Evolutionary conservation across 257 asterid species (phyloP).

Genomic region (Linaria vulgaris): DNA sequence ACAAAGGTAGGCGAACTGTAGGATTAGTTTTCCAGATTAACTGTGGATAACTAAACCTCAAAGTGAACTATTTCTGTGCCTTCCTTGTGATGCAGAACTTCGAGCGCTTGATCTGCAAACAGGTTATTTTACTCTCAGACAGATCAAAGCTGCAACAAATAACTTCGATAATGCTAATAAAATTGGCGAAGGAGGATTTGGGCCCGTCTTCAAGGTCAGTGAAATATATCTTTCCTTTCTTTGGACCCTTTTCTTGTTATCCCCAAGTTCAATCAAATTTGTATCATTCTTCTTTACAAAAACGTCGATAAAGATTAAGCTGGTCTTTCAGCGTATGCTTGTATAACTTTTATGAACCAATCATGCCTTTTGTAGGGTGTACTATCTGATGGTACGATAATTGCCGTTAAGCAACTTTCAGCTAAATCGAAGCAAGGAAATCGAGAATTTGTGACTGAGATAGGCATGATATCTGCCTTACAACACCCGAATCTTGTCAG

Average conservation of each 20-base stretch:
- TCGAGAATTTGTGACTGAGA: constrained; percentile 73
- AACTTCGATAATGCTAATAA: constrained; percentile 62
- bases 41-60: constrained; percentile 8
- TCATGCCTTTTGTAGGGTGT: constrained; percentile 42
- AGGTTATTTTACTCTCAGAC: constrained; percentile 60
- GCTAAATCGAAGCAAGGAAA: constrained; percentile 79
- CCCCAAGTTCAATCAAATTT: not conserved
- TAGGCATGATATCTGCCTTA: constrained; percentile 80
- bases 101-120: constrained; percentile 58
- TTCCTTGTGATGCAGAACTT: constrained; percentile 43
- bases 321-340: not conserved
- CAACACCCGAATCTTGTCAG: constrained; percentile 76
- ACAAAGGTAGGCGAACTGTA: constrained; percentile 57
- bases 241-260: not conserved
- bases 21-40: too few relatives aligned
- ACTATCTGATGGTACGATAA: constrained; percentile 48
- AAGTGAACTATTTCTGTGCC: constrained; percentile 5
- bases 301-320: too few relatives aligned
- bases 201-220: constrained; percentile 65
- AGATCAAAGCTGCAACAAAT: constrained; percentile 67
- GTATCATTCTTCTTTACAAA: too few relatives aligned
- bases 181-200: constrained; percentile 89
- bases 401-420: constrained; percentile 81
- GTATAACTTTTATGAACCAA: constrained; percentile 2
- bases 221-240: not conserved